Percentiles rank a stretch among this genome's conserved stretches.
These are phyloP conservation scores for Fusarium praegraminearum DNA, from an alignment of 2,329 filamentous ascomycete genomes.

Conservation along the genomic window DNA sequence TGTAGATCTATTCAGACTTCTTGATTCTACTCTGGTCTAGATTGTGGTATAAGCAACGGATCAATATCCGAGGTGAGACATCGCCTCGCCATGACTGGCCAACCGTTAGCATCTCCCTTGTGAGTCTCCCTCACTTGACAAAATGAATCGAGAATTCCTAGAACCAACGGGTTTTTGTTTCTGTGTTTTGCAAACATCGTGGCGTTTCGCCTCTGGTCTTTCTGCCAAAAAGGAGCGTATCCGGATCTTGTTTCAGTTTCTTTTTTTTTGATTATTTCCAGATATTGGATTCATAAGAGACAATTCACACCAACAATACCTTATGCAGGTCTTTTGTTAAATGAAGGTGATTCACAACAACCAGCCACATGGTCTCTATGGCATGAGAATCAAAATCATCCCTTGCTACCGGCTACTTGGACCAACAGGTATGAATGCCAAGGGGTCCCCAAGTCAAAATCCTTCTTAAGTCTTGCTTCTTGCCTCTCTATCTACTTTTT, in stretches of 20 bases:
- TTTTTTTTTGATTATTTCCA: neutral
- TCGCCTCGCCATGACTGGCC: neutral
- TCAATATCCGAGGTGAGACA: slow-evolving; percentile 8
- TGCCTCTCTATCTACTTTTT: no score
- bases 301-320: neutral
- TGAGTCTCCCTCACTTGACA: neutral
- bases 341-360: neutral
- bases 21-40: no score
- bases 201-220: neutral
- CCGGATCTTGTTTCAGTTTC: neutral
- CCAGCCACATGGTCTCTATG: slow-evolving; percentile 2
- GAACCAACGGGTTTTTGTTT: neutral
- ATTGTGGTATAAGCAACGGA: neutral
- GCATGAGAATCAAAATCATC: neutral
- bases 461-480: neutral
- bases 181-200: neutral
- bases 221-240: neutral
- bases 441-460: neutral
- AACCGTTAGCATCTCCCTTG: neutral
- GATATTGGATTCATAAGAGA: neutral
- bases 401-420: neutral
- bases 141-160: neutral
- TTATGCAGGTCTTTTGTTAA: neutral
- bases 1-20: neutral
- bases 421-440: neutral